Evolutionary conservation across 106 monocot genomes (phyloP).

Genomic region (Dioscorea alata): DNA sequence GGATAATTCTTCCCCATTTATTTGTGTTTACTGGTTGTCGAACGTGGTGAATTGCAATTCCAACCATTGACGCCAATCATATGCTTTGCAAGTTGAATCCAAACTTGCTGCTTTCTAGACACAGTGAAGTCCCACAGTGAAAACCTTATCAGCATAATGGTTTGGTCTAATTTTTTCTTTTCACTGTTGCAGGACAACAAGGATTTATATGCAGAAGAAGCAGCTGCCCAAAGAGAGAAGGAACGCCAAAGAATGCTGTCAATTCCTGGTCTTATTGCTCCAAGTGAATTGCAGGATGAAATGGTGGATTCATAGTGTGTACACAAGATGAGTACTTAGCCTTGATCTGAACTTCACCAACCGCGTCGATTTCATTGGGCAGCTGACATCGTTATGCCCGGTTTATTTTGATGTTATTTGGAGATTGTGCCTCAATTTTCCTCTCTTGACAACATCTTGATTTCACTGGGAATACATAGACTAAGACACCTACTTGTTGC

Average conservation of each 20-base stretch:
- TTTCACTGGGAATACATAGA: slow-evolving; percentile 3
- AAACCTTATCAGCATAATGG: no score
- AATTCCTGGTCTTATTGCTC: slow-evolving; percentile 94
- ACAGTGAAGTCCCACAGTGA: no score
- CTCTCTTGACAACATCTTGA: neutral
- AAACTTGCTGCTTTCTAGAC: no score
- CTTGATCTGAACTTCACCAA: no score
- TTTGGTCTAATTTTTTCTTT: no score
- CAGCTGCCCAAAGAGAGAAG: slow-evolving; percentile 76
- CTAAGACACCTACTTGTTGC: slow-evolving; percentile 5
- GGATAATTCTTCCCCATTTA: no score
- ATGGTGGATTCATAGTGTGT: slow-evolving; percentile 79
- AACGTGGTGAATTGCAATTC: no score
- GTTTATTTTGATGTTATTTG: neutral
- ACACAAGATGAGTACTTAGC: no score
- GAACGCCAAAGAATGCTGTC: slow-evolving; percentile 94
- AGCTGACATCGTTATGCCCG: neutral
- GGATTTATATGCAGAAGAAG: slow-evolving; percentile 94
- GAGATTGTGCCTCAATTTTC: neutral
- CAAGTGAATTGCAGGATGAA: slow-evolving; percentile 95
- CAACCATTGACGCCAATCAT: no score
- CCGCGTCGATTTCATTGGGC: no score
- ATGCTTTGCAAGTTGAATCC: no score
- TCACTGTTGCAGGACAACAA: slow-evolving; percentile 72
- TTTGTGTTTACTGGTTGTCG: no score